phyloP scores from a whole-genome alignment of 163 green algal genomes.

The Scenedesmus sp. region DNA sequence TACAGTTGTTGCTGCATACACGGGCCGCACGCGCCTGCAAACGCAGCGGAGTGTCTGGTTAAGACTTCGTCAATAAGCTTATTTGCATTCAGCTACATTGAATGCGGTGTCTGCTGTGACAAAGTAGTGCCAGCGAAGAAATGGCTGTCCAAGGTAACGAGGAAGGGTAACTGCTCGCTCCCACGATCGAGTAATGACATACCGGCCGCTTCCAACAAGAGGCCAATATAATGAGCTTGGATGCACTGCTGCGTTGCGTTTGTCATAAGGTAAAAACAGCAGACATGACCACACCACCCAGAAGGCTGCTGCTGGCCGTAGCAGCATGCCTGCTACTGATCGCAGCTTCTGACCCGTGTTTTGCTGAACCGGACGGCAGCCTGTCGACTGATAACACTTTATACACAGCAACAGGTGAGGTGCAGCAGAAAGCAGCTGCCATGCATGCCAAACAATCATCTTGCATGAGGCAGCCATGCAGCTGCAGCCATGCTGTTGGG shows the following conservation, averaged over 20 bases:
- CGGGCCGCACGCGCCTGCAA: too few species aligned
- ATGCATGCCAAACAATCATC: background rate
- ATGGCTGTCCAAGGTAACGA: slow-evolving; percentile 1
- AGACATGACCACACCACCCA: background rate
- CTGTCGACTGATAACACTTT: background rate
- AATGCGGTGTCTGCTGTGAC: too few species aligned
- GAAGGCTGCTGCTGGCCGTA: background rate
- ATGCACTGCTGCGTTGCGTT: background rate
- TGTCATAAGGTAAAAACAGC: background rate
- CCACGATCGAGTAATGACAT: background rate
- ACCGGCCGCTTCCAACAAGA: background rate
- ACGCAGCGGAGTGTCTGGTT: too few species aligned
- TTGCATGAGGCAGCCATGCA: background rate
- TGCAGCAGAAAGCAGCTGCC: background rate
- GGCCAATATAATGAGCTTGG: background rate
- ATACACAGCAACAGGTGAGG: background rate
- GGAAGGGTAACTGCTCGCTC: background rate
- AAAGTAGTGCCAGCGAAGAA: background rate
- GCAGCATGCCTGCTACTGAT: background rate
- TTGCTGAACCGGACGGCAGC: background rate
- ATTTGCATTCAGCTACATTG: too few species aligned
- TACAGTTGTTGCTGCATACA: too few species aligned
- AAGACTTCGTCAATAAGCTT: too few species aligned
- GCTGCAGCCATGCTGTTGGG: background rate
- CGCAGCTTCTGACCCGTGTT: background rate